Evolutionary conservation across 1,284 basidiomycete species (phyloP), one percentile per base, ranked within the genome.

Genomic region (Leucocoprinus gongylophorus): DNA sequence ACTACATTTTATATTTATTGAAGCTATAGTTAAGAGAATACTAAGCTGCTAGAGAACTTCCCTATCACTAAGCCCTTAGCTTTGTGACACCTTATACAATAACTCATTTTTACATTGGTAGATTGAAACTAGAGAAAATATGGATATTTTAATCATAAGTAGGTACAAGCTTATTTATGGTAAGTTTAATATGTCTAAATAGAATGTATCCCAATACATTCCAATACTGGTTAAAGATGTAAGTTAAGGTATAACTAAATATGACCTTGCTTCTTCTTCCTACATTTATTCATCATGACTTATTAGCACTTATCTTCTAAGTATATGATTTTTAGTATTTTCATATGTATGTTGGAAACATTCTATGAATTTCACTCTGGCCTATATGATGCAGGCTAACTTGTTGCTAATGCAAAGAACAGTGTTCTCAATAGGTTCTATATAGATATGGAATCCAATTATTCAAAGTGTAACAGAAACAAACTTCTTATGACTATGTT

Each of bases 111-210:
- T 99, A 97, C 69, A 93, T 97, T 53, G 95, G 91, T 91, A 59
- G 57, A 79, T 63, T 1, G 8, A 44, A 13, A 15, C 13, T 39
- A 4, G n/a, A 40, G 12, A 9, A 46, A 32, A 8, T 21, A 23
- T 30, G 17, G 29, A 23, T 20, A 20, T 29, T 45, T 26, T 39
- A 30, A 37, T 23, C 46, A 66, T 87, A 89, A 59, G 99, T 97
- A 0, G 97, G 97, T 39, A 91, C 92, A 20, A 95, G 95, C 65
- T 95, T 94, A 99, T 99, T 71, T 99, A 95, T 67, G 93, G 97
- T 66, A 97, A 97, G 80, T 95, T 94, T 65, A 90, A 90, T 94
- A 61, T 65, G 89, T 76, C n/a, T n/a, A n/a, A n/a, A n/a, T n/a
- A n/a, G n/a, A n/a, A n/a, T n/a, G n/a, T n/a, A n/a, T n/a, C n/a